Conservation (phyloP, 805 yeast genomes). For the Trichomonascus vanleenenianus region DNA sequence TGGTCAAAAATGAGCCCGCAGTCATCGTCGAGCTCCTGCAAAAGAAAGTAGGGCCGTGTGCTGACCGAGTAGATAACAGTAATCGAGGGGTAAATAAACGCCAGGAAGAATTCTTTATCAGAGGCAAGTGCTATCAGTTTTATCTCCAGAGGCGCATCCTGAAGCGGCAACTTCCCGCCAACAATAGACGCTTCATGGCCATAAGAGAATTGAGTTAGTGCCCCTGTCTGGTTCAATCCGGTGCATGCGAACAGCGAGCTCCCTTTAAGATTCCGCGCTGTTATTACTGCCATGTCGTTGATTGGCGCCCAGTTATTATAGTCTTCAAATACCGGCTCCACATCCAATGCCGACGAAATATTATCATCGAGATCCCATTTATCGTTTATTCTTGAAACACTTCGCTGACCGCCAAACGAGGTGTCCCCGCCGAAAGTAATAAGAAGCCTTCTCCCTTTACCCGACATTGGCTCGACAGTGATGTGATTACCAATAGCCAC, state of each 20-base stretch:
- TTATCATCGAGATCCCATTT: background rate
- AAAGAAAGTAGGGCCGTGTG: too few relatives aligned
- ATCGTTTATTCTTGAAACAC: too few relatives aligned
- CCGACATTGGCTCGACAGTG: too few relatives aligned
- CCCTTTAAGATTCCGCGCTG: background rate
- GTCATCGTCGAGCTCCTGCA: too few relatives aligned
- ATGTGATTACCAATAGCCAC: too few relatives aligned
- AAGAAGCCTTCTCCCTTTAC: constrained; percentile 9
- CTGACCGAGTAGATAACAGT: too few relatives aligned
- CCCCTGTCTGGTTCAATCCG: constrained; percentile 10
- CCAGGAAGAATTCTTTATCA: too few relatives aligned
- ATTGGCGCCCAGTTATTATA: constrained; percentile 44
- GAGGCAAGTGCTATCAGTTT: too few relatives aligned
- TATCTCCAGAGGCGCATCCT: too few relatives aligned
- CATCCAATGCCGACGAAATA: background rate
- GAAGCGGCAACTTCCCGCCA: background rate
- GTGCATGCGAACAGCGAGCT: constrained; percentile 11
- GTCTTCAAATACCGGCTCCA: constrained; percentile 13
- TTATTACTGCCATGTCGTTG: constrained; percentile 28
- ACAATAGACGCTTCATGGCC: constrained; percentile 11
- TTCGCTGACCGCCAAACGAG: constrained; percentile 29
- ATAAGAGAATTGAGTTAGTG: constrained; percentile 9
- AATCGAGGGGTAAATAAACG: too few relatives aligned
- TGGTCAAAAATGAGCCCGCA: too few relatives aligned
- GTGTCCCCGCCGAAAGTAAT: constrained; percentile 35